Evolutionary conservation across 2,329 filamentous ascomycete species (phyloP), one percentile per base, ranked within the genome.

Genomic region (Sclerotiophoma versabilis): DNA sequence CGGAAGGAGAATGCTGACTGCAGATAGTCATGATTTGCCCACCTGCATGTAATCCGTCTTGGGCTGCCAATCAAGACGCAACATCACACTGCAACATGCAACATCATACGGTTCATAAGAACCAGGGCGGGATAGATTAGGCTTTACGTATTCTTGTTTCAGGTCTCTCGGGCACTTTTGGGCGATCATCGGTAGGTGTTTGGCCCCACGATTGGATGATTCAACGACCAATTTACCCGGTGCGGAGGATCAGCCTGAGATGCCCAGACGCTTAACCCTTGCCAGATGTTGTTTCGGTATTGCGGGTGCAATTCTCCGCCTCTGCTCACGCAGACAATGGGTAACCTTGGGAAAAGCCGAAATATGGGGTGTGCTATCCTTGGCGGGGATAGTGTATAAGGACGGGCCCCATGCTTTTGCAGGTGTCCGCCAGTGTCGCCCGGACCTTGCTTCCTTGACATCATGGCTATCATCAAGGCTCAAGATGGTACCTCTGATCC

Each of bases 401-500:
- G 60, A 49, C 50, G 49, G 50, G 50, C 38, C 58, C 54, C 25
- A 48, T 53, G 51, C 32, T 33, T 26, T 53, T 51, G 44, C 54
- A 39, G 47, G 53, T 17, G 43, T 50, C 57, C 42, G 46, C 54
- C 49, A 54, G 54, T 54, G 58, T 46, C 43, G 32, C 44, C 46
- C 51, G 44, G 50, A 36, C 49, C 49, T 47, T 49, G 56, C 36
- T 45, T 54, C 44, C 39, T 56, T 61, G 48, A 55, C 59, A 64
- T 44, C 54, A 71, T 72, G 69, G 66, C 52, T 38, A 53, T 71
- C 57, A 27, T 66, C 55, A 66, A 66, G 22, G 49, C 49, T 49
- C 50, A 58, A 41, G 57, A 65, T 60, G 67, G 64, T 30, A 64
- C 62, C 12, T 65, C 75, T 33, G 77, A 79, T 54, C 76, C 77